These are phyloP conservation scores for Blastobotrys attinorum DNA, from an alignment of 805 yeast genomes.

Conservation along the genomic window DNA sequence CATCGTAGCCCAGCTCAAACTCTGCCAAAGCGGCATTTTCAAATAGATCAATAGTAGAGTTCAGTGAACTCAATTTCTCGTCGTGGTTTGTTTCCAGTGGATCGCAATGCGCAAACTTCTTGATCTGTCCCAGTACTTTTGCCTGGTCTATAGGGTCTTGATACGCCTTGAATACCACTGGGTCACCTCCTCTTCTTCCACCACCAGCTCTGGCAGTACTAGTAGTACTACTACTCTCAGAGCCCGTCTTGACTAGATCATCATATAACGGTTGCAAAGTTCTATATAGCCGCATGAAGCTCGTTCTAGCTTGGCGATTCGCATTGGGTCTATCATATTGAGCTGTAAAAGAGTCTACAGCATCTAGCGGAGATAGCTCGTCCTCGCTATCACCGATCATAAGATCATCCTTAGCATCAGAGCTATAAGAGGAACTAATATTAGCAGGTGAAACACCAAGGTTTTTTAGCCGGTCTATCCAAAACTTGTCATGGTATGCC, in stretches of 20 bases:
- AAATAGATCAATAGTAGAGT: slow-evolving; percentile 56
- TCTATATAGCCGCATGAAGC: slow-evolving; percentile 25
- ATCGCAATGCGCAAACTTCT: slow-evolving; percentile 33
- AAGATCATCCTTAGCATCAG: background rate
- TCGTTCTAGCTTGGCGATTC: slow-evolving; percentile 13
- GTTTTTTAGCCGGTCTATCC: slow-evolving; percentile 7
- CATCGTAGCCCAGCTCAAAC: slow-evolving; percentile 49
- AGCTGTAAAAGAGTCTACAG: slow-evolving; percentile 12
- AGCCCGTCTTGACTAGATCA: slow-evolving; percentile 37
- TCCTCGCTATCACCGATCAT: background rate
- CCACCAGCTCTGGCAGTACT: no score
- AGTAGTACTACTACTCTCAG: no score
- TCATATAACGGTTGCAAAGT: slow-evolving; percentile 37
- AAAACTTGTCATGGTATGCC: slow-evolving; percentile 30
- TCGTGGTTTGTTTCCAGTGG: slow-evolving; percentile 28
- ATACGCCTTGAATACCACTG: slow-evolving; percentile 40
- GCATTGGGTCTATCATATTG: no score
- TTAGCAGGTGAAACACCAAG: background rate
- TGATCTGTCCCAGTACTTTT: slow-evolving; percentile 34
- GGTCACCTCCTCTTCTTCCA: no score
- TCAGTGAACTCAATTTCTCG: slow-evolving; percentile 34
- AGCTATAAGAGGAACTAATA: background rate
- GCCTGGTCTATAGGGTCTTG: slow-evolving; percentile 48
- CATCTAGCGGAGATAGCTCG: slow-evolving; percentile 8
- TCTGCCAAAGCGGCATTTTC: slow-evolving; percentile 64